These are phyloP conservation scores for Solanum gracilifrons DNA, from an alignment of 257 asterid genomes.

Conservation along the genomic window DNA sequence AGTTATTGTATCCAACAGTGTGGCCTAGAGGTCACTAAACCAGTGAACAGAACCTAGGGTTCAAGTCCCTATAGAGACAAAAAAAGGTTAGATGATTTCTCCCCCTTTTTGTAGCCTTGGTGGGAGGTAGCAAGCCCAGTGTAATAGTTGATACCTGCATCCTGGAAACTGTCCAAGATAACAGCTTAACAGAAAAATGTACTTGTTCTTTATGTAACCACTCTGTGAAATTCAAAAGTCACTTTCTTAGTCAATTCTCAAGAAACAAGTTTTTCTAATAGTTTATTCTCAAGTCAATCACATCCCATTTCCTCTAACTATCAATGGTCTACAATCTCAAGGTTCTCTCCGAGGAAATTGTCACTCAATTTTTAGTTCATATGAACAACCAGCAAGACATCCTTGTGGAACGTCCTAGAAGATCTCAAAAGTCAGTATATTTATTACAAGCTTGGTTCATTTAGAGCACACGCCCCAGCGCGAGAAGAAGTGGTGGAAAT, in stretches of 20 bases:
- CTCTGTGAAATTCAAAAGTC: neutral
- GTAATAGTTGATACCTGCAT: neutral
- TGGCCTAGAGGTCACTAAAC: neutral
- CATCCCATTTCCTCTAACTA: neutral
- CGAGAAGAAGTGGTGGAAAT: neutral
- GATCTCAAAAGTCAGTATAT: neutral
- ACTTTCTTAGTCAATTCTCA: neutral
- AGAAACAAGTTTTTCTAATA: neutral
- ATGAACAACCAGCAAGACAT: neutral
- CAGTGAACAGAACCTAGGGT: neutral
- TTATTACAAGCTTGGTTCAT: neutral
- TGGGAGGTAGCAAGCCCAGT: neutral
- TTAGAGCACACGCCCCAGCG: neutral
- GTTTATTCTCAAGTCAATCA: neutral
- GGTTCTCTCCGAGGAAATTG: neutral
- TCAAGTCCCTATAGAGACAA: neutral
- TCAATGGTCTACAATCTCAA: neutral
- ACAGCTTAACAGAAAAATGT: neutral
- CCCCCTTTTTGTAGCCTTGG: neutral
- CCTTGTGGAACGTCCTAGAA: neutral
- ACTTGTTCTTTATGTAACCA: neutral
- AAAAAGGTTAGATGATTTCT: neutral
- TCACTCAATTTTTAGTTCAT: neutral
- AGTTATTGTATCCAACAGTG: neutral
- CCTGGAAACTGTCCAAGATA: neutral